A percentile compares a stretch with the other conserved stretches of the same genome.
Evolutionary conservation across 2,329 filamentous ascomycete genomes (phyloP).

Genomic region (Fusarium pseudograminearum): DNA sequence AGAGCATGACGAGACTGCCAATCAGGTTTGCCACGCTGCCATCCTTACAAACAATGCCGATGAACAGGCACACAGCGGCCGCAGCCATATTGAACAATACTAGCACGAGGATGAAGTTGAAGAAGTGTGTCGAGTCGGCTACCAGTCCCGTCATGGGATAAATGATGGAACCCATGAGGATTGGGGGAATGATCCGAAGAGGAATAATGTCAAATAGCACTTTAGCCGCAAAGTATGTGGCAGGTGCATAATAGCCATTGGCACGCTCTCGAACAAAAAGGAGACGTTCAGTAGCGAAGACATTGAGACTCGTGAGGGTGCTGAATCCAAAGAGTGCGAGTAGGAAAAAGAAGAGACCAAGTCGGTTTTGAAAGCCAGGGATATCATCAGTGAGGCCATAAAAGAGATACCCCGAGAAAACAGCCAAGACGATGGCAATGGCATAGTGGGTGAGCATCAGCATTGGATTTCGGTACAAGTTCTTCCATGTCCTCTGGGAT

Average conservation of each 20-base stretch:
- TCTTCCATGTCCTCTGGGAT: slow-evolving; percentile 93
- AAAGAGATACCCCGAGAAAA: slow-evolving; percentile 94
- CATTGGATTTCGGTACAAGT: slow-evolving; percentile 96
- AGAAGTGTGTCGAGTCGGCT: slow-evolving; percentile 83
- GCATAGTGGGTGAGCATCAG: slow-evolving; percentile 99
- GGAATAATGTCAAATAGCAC: slow-evolving; percentile 98
- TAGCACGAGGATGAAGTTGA: slow-evolving; percentile 90
- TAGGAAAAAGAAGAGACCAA: slow-evolving; percentile 98
- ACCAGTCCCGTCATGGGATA: slow-evolving; percentile 98
- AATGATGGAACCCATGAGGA: slow-evolving; percentile 94
- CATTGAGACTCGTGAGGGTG: slow-evolving; percentile 91
- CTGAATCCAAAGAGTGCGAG: slow-evolving; percentile 97
- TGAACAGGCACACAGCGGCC: slow-evolving; percentile 92
- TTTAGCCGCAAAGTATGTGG: slow-evolving; percentile 95
- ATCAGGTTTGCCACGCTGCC: slow-evolving; percentile 91
- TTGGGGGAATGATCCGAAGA: slow-evolving; percentile 90
- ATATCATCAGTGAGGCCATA: slow-evolving; percentile 97
- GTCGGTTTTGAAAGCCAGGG: slow-evolving; percentile 95
- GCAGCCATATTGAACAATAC: slow-evolving; percentile 97
- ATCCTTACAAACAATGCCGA: slow-evolving; percentile 95
- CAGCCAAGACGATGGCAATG: slow-evolving; percentile 92
- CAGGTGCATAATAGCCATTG: slow-evolving; percentile 94
- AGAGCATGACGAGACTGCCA: slow-evolving; percentile 96
- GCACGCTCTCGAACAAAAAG: slow-evolving; percentile 93
- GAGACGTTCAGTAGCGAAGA: slow-evolving; percentile 90